Evolutionary conservation across 2,329 filamentous ascomycete species (phyloP).

Genomic region (Myriosclerotinia curreyana): DNA sequence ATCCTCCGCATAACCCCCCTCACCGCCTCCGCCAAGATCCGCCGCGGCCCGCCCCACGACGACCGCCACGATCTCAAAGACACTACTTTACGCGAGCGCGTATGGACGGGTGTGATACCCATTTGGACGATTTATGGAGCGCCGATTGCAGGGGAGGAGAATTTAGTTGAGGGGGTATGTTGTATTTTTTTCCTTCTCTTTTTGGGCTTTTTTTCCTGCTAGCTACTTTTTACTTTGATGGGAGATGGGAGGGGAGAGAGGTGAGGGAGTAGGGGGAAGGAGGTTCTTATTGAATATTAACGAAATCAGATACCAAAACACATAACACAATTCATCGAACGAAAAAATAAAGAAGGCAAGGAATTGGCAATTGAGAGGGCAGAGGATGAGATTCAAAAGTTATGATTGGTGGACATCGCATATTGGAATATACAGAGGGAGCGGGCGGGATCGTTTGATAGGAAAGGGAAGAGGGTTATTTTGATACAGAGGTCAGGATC

Average conservation of each 20-base stretch:
- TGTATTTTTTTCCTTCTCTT: background rate
- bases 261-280: conserved; percentile 40
- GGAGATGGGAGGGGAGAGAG: conserved; percentile 41
- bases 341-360: conserved; percentile 46
- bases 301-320: conserved; percentile 43
- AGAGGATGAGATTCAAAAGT: background rate
- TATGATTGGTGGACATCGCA: background rate
- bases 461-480: too few species aligned
- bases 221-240: too few species aligned
- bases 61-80: conserved; percentile 50
- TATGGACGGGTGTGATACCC: conserved; percentile 60
- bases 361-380: conserved; percentile 41
- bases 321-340: conserved; percentile 51
- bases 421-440: too few species aligned
- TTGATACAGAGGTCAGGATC: too few species aligned
- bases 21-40: conserved; percentile 72
- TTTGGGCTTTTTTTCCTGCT: background rate
- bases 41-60: conserved; percentile 60
- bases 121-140: conserved; percentile 62
- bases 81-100: conserved; percentile 41
- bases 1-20: conserved; percentile 67
- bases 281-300: background rate
- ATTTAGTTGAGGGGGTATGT: conserved; percentile 39
- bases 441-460: too few species aligned
- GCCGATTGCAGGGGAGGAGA: conserved; percentile 29